Evolutionary conservation across 1,284 basidiomycete genomes (phyloP).

Genomic region (Leccinum fuscescens): DNA sequence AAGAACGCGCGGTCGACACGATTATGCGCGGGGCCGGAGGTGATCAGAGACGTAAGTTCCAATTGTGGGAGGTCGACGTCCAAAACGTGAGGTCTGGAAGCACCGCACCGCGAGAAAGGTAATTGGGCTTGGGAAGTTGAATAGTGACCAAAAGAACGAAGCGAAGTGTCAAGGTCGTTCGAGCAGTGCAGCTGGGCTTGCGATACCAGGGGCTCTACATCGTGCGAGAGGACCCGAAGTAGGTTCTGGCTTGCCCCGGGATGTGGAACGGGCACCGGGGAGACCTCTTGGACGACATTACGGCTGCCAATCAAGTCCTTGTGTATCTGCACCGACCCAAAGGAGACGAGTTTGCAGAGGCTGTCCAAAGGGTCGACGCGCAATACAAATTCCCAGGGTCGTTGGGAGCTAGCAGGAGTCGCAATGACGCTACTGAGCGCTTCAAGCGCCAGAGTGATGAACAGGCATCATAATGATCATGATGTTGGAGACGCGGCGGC

Average conservation of each 20-base stretch:
- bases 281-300: constrained; percentile 14
- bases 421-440: too few species aligned
- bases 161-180: constrained; percentile 20
- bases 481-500: background rate
- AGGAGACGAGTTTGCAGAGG: constrained; percentile 20
- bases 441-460: too few species aligned
- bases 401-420: too few species aligned
- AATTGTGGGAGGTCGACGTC: constrained; percentile 41
- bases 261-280: constrained; percentile 12
- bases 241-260: constrained; percentile 8
- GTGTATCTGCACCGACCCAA: constrained; percentile 19
- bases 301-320: constrained; percentile 18
- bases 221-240: constrained; percentile 24
- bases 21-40: constrained; percentile 62
- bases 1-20: constrained; percentile 80
- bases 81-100: background rate
- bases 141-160: background rate
- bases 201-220: constrained; percentile 15
- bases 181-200: constrained; percentile 25
- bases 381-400: constrained; percentile 27
- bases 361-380: constrained; percentile 13
- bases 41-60: constrained; percentile 55
- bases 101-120: constrained; percentile 7
- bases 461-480: too few species aligned
- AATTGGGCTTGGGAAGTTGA: background rate